phyloP scores from a whole-genome alignment of 495 filamentous ascomycete genomes.

The Polyplosphaeria fusca region DNA sequence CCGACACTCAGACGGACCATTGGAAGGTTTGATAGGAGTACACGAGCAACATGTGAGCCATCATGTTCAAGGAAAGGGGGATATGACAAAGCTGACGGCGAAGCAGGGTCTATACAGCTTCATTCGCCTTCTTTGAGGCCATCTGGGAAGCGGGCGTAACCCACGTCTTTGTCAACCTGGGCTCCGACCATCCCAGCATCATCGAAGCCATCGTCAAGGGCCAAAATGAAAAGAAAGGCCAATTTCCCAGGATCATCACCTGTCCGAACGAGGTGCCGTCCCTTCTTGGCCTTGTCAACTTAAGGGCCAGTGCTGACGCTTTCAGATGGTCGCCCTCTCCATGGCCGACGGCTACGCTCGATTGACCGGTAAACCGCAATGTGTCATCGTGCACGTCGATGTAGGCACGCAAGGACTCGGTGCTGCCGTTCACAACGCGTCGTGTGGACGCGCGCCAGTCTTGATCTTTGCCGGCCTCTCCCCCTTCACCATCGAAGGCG shows the following conservation, averaged over 20 bases:
- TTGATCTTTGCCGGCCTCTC: constrained; percentile 88
- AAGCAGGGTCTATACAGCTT: constrained; percentile 57
- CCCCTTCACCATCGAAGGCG: constrained; percentile 87
- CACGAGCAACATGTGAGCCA: not conserved
- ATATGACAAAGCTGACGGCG: not conserved
- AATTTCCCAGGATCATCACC: constrained; percentile 84
- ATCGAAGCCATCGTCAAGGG: constrained; percentile 96
- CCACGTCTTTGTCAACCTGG: constrained; percentile 91
- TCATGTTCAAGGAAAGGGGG: not conserved
- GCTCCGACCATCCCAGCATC: constrained; percentile 90
- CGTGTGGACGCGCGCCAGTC: constrained; percentile 79
- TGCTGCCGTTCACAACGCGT: constrained; percentile 89
- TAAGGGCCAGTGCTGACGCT: not conserved
- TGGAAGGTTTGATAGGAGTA: no score
- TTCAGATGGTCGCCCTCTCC: constrained; percentile 91
- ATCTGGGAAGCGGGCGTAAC: constrained; percentile 87
- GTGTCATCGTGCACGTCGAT: constrained; percentile 93
- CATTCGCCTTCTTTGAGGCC: constrained; percentile 91
- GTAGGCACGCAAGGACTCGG: constrained; percentile 91
- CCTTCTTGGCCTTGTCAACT: not conserved
- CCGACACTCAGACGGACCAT: no score
- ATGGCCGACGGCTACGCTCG: constrained; percentile 96
- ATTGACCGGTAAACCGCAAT: constrained; percentile 78
- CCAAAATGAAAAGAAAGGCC: constrained; percentile 58
- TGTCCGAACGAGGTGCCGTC: constrained; percentile 77